Evolutionary conservation across 2,329 filamentous ascomycete genomes (phyloP).

Genomic region (Cladorrhinum sp.): DNA sequence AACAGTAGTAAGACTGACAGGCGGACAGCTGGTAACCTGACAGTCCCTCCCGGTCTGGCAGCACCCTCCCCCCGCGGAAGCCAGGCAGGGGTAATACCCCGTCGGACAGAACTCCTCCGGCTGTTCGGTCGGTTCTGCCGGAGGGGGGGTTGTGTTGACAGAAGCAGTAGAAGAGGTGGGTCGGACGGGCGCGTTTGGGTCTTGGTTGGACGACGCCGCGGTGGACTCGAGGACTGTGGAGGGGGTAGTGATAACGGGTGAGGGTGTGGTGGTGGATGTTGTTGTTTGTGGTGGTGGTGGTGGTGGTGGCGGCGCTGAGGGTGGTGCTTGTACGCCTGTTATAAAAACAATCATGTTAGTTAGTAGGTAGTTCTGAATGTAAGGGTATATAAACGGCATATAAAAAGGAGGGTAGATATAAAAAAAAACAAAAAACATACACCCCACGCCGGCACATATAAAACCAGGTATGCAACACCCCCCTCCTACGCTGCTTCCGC

Average conservation of each 20-base stretch:
- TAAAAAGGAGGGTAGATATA: not conserved
- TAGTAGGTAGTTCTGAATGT: not conserved
- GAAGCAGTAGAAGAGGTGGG: slow-evolving; percentile 40
- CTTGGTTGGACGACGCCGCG: slow-evolving; percentile 37
- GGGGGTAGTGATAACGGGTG: slow-evolving; percentile 29
- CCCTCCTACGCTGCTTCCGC: slow-evolving; percentile 62
- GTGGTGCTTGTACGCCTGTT: slow-evolving; percentile 18
- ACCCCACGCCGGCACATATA: slow-evolving; percentile 66
- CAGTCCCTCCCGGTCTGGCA: slow-evolving; percentile 87
- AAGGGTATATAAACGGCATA: too few relatives aligned
- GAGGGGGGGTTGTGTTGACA: slow-evolving; percentile 28
- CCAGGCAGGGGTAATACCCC: slow-evolving; percentile 88
- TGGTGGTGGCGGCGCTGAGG: slow-evolving; percentile 16
- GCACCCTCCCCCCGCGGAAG: slow-evolving; percentile 78
- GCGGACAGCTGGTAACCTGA: slow-evolving; percentile 73
- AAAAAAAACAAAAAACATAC: slow-evolving; percentile 49
- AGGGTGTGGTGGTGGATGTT: slow-evolving; percentile 38
- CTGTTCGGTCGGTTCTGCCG: slow-evolving; percentile 32
- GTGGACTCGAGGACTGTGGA: slow-evolving; percentile 37
- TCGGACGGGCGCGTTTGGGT: slow-evolving; percentile 45
- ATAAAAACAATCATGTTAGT: slow-evolving; percentile 7
- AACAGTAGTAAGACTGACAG: slow-evolving; percentile 57
- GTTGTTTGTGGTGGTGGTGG: slow-evolving; percentile 32
- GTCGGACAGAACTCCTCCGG: slow-evolving; percentile 64
- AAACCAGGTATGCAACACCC: slow-evolving; percentile 75